Base-by-base conservation (phyloP, 2,329 filamentous ascomycete species). In the Seiridium unicorne region DNA sequence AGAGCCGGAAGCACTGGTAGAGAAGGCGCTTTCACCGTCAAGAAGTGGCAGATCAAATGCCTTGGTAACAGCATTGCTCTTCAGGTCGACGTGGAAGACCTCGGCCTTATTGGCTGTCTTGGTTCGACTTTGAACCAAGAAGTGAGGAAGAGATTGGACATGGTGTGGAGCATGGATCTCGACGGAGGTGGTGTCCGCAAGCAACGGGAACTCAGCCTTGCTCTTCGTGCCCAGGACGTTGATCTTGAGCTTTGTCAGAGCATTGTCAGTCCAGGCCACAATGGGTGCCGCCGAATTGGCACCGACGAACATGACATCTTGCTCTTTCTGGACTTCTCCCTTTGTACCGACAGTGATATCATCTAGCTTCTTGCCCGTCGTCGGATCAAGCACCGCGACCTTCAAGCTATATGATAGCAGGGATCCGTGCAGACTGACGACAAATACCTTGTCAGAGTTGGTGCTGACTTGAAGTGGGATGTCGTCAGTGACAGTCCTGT, bases 71-170 rank as follows among this genome's bases (percentile, higher is more conserved):
- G 82, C 84, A 58, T 82, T 84, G 61, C 81, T 88, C 76, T 89
- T 89, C 56, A 91, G 74, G 66, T 96, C 85, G 61, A 96, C 84
- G 68, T 96, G 92, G 70, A 89, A 97, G 36, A 98, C 89, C 63
- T 96, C 90, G 3, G 90, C 94, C 79, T 90, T 92, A 70, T 93
- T 91, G 18, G 87, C 87, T 3, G 79, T 79, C 42, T 80, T 80
- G 0, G 91, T 91, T 67, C 88, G 83, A 67, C 87, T 92, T 66
- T 97, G 91, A 4, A 97, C 90, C 38, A 97, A 79, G 77, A 97
- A 96, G 77, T 96, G 92, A 44, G 92, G 82, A 51, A 87, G 81
- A 3, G 91, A 89, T 69, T 90, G 89, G 36, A 86, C 77, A 59
- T 89, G 81, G 64, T 88, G 87, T 13, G 92, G 89, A 1, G 91